phyloP scores from a whole-genome alignment of 345 rosid species.

The Pistacia atlantica region DNA sequence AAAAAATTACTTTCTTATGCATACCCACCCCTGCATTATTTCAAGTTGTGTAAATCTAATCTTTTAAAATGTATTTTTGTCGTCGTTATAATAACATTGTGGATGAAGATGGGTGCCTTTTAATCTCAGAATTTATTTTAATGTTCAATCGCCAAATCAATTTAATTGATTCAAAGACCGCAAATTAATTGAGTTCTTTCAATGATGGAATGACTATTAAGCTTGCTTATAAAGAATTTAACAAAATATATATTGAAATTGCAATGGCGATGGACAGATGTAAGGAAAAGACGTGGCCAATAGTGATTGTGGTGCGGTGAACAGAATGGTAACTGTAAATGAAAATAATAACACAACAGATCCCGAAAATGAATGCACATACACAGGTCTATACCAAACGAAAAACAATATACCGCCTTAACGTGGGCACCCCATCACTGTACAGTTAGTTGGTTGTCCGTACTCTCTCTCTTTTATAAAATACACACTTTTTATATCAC shows the following conservation, averaged over 20 bases:
- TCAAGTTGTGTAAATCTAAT: slow-evolving; percentile 6
- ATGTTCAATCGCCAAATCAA: not conserved
- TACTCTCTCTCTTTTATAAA: slow-evolving; percentile 13
- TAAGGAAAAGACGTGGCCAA: too few species aligned
- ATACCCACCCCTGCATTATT: not conserved
- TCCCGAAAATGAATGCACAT: not conserved
- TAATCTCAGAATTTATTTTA: not conserved
- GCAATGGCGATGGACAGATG: too few species aligned
- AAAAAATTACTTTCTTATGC: not conserved
- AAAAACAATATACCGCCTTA: not conserved
- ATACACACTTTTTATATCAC: not conserved
- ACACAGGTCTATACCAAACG: not conserved
- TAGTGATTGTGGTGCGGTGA: not conserved
- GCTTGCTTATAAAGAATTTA: too few species aligned
- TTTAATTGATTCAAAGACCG: not conserved
- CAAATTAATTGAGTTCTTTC: too few species aligned
- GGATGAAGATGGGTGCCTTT: not conserved
- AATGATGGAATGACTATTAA: too few species aligned
- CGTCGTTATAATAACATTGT: not conserved
- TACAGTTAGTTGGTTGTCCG: slow-evolving; percentile 28
- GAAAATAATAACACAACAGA: not conserved
- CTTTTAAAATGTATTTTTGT: not conserved
- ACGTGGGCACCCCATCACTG: slow-evolving; percentile 25
- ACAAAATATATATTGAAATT: too few species aligned
- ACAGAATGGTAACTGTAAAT: not conserved